phyloP scores from a whole-genome alignment of 192 early-diverging fungal species.

The Tieghemiomyces parasiticus region DNA sequence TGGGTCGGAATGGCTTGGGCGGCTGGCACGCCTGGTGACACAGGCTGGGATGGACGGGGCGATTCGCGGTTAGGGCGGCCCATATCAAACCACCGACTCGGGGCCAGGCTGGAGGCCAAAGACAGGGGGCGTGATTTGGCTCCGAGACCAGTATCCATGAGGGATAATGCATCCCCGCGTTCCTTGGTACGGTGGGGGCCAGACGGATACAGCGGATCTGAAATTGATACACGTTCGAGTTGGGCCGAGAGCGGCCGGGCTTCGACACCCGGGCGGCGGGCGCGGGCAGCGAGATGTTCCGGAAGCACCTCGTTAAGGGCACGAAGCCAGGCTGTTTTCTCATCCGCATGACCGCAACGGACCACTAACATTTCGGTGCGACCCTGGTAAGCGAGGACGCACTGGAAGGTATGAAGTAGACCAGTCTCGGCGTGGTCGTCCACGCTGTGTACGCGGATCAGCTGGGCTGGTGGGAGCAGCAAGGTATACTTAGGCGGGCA shows the following conservation, averaged over 20 bases:
- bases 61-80: background rate
- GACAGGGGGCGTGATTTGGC: constrained; percentile 3
- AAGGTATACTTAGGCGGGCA: background rate
- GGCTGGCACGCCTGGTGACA: background rate
- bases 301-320: background rate
- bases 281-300: background rate
- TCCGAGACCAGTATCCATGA: background rate
- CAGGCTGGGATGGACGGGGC: background rate
- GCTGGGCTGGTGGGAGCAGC: background rate
- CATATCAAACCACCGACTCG: background rate
- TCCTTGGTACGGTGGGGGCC: too few species aligned
- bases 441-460: background rate
- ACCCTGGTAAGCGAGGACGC: background rate
- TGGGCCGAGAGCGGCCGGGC: too few species aligned
- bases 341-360: constrained; percentile 2
- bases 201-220: too few species aligned
- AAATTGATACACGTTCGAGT: too few species aligned
- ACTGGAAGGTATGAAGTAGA: background rate
- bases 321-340: background rate
- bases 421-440: background rate
- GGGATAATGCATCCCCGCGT: too few species aligned
- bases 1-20: background rate
- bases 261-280: too few species aligned
- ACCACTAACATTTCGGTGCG: background rate
- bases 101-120: background rate